phyloP scores from a whole-genome alignment of 768 basidiomycete species.

The Panus rudis region DNA sequence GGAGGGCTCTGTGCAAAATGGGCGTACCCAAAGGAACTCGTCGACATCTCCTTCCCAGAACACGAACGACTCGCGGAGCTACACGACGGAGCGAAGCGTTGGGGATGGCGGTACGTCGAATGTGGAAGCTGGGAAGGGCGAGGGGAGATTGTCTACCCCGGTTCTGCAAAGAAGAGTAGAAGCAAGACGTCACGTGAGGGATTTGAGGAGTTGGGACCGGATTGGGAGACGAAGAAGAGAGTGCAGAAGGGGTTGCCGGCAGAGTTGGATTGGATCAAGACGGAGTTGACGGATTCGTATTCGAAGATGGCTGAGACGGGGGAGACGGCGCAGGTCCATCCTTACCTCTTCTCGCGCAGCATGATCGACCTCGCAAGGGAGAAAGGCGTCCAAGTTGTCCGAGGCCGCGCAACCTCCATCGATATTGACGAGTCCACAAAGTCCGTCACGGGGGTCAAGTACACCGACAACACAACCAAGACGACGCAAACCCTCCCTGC shows the following conservation, averaged over 20 bases:
- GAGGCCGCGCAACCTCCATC: slow-evolving; percentile 41
- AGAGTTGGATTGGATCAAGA: slow-evolving; percentile 30
- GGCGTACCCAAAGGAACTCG: slow-evolving; percentile 72
- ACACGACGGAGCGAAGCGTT: slow-evolving; percentile 61
- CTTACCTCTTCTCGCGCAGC: slow-evolving; percentile 63
- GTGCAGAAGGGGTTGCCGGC: slow-evolving; percentile 20
- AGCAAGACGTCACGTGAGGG: too few relatives aligned
- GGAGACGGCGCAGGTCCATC: slow-evolving; percentile 76
- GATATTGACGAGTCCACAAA: slow-evolving; percentile 30
- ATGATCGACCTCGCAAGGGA: slow-evolving; percentile 62
- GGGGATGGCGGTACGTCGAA: slow-evolving; percentile 78
- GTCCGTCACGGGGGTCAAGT: slow-evolving; percentile 41
- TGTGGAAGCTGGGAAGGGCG: slow-evolving; percentile 71
- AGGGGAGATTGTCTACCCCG: slow-evolving; percentile 30
- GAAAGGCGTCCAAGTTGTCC: slow-evolving; percentile 42
- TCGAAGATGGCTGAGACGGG: slow-evolving; percentile 46
- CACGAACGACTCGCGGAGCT: slow-evolving; percentile 67
- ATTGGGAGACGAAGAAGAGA: slow-evolving; percentile 4
- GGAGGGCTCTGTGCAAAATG: slow-evolving; percentile 81
- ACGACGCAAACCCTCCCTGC: slow-evolving; percentile 37
- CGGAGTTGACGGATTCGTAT: slow-evolving; percentile 54
- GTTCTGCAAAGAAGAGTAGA: slow-evolving; percentile 30
- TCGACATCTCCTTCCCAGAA: slow-evolving; percentile 64
- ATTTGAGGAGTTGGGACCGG: slow-evolving; percentile 35
- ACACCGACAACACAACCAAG: slow-evolving; percentile 21